Base-by-base conservation (phyloP, 176 grass and related monocot genomes). In the Tillandsia fasciculata region DNA sequence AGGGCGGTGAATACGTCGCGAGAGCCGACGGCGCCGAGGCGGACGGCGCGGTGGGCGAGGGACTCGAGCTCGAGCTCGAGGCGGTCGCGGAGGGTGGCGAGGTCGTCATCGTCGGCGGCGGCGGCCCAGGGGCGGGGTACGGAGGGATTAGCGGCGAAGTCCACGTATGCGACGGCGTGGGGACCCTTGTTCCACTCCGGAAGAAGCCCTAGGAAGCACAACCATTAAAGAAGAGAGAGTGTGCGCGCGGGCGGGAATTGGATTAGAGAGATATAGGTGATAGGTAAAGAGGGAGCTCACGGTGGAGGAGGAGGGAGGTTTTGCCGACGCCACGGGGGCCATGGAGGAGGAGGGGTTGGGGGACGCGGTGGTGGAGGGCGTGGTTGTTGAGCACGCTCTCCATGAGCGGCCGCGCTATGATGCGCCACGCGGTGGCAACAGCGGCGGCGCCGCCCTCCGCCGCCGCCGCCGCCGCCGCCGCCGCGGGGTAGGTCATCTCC, bases 301-400 rank as follows among this genome's bases (percentile, higher is more conserved):
- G 83, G 50, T 76, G 75, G 66, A 90, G 84, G 77, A 97, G 84
- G 28, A 97, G 70, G 50, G 94, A 85, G 78, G 89, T 90, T 79
- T 97, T 97, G 70, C 94, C 94, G 48, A 79, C 82, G 77, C 94
- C 94, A 29, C 94, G 94, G 49, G 94, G 89, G 0, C 94, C 89
- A 48, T 97, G 94, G 74, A 97, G 70, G 63, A 92, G 70, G 47
- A 97, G 84, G 67, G 87, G 84, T 70, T 86, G 89, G 15, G 84
- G 77, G 14, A 97, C 89, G 3, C 86, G 84, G 28, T 88, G 86
- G 74, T 72, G 94, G 13, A 79, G 70, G 0, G 79, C 89, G 64
- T 97, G 84, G 77, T 87, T 97, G 69, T 97, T 86, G 50, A 97
- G 89, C 18, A 93, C 70, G 14, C 82, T 92, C 77, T 97, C 94